Base-by-base conservation (phyloP, 2,329 filamentous ascomycete species). In the Helicocarpus griseus region DNA sequence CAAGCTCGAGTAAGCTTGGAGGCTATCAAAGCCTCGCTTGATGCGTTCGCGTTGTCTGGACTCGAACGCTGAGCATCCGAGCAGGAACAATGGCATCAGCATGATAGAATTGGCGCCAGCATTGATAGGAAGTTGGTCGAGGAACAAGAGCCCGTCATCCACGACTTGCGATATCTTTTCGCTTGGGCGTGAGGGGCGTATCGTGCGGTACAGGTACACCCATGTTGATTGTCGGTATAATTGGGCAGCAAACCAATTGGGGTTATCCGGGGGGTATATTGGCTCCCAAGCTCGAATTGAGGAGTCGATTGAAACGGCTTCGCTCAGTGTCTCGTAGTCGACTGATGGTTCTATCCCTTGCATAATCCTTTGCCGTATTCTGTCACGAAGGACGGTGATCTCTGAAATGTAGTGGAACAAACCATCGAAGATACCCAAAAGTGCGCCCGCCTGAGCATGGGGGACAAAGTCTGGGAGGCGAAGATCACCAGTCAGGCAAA, bases 391-490 rank as follows among this genome's bases (percentile, higher is more conserved):
- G 11, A 80, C 79, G 1, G 87, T 89, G 54, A 94, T 91, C 61
- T 87, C 81, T 6, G 85, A 84, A 28, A 95, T 82, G 62, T 86
- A 83, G 31, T 79, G 77, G 63, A 95, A 89, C 1, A 95, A 73
- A 1, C 87, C 87, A 61, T 95, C 89, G 38, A 86, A 82, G 24
- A 95, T 84, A 21, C 89, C 89, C 5, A 95, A 74, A 4, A 95
- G 74, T n/a, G 72, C 75, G 7, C 77, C 78, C 2, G 76, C 77
- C 56, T 78, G 73, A 1, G 76, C 73, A 48, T 78, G 76, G 28
- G 77, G 73, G 46, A 79, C 73, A 60, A 77, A 80, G 26, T 72
- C 67, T 1, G 78, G 78, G 2, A 80, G 68, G 14, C 71, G 70
- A 61, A 80, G 74, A 49, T 78, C 74, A 24, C 74, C 73, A 55